These are phyloP conservation scores for Blepharisma japonicum DNA, from an alignment of 73 alveolate genomes.

Conservation along the genomic window DNA sequence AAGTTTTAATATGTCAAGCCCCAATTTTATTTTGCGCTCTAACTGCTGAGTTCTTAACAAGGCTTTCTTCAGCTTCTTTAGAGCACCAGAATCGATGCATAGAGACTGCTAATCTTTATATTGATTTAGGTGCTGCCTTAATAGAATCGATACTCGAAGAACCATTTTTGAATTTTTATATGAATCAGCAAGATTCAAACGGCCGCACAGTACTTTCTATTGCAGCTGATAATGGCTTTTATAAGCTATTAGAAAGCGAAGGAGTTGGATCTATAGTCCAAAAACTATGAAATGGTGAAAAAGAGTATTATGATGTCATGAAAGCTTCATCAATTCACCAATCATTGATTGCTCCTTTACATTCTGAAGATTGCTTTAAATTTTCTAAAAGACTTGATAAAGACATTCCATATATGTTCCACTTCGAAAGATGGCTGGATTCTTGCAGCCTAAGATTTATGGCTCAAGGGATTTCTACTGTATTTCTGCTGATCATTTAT, in stretches of 20 bases:
- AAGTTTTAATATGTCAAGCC: not conserved
- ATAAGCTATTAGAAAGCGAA: not conserved
- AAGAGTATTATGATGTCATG: not conserved
- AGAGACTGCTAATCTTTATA: not conserved
- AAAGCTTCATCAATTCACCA: constrained; percentile 20
- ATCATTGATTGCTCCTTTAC: not conserved
- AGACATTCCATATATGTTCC: not conserved
- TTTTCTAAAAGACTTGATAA: not conserved
- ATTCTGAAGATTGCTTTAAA: not conserved
- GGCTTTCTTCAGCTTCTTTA: not conserved
- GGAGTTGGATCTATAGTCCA: constrained; percentile 26
- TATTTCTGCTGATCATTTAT: not conserved
- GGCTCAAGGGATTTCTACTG: not conserved
- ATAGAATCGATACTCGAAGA: not conserved
- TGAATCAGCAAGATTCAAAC: not conserved
- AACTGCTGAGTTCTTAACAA: constrained; percentile 14
- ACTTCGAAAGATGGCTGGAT: not conserved
- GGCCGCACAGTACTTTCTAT: constrained; percentile 1
- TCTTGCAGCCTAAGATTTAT: constrained; percentile 17
- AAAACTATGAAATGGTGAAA: constrained; percentile 21
- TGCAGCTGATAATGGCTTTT: not conserved
- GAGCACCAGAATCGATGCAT: not conserved
- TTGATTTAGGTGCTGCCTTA: constrained; percentile 10
- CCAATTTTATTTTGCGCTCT: constrained; percentile 30
- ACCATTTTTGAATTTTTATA: not conserved